Evolutionary conservation across 192 early-diverging fungal species (phyloP), one percentile per base, ranked within the genome.

Genomic region (Lobosporangium transversale): DNA sequence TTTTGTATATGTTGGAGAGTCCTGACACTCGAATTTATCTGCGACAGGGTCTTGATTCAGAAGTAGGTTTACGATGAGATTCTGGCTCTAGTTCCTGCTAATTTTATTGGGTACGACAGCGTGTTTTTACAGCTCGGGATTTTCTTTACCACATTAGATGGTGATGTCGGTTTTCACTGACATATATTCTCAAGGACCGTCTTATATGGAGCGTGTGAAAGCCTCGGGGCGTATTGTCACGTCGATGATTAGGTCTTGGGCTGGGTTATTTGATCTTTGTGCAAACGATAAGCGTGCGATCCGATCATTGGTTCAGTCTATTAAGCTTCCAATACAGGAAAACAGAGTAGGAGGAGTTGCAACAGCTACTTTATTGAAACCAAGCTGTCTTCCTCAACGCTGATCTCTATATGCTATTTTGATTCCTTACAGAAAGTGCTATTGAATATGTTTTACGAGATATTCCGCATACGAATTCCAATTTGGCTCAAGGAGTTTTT

Each of bases 91-190:
- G n/a, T n/a, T n/a, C n/a, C n/a, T n/a, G n/a, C n/a, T n/a, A n/a
- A n/a, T n/a, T n/a, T n/a, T n/a, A n/a, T n/a, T n/a, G n/a, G n/a
- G n/a, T n/a, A n/a, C n/a, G n/a, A n/a, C n/a, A n/a, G n/a, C n/a
- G n/a, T n/a, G n/a, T n/a, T n/a, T n/a, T n/a, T n/a, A n/a, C n/a
- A n/a, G n/a, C n/a, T n/a, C n/a, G n/a, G n/a, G n/a, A n/a, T n/a
- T n/a, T n/a, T n/a, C n/a, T n/a, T n/a, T n/a, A n/a, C n/a, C n/a
- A n/a, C n/a, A 4, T 5, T 59, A 94, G 87, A 89, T 89, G 49
- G 82, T 95, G 17, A 89, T 95, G 61, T 87, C 92, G 4, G 81
- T 87, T 12, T 92, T 95, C 68, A 93, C 92, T 0, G 93, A 95
- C 64, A 83, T 92, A 15, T 91, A 85, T 51, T 91, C 80, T 24